Evolutionary conservation across 2,329 filamentous ascomycete genomes (phyloP), one percentile per base, ranked within the genome.

Genomic region (Cladosporium sp.): DNA sequence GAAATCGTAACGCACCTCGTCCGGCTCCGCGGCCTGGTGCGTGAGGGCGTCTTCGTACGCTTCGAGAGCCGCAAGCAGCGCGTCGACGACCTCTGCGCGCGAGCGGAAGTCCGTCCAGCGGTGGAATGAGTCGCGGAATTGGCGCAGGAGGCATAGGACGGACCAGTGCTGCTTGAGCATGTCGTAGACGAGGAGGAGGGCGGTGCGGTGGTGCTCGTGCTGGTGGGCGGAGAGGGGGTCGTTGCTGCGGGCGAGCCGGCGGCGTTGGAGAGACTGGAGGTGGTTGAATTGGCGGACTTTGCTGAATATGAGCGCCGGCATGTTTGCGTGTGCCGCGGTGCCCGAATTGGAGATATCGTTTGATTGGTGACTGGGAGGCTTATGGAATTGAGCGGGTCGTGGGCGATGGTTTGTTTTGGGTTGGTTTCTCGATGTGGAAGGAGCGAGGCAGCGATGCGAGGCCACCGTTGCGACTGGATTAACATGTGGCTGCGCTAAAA

Each of bases 81-180:
- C 43, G 32, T 50, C 48, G 19, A 50, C 40, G 16, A 50, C 48
- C 14, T 50, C 31, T 11, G 48, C 9, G 34, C 42, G 42, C 18
- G 48, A 35, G 11, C 28, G 8, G 40, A 13, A 43, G 10, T 43
- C 40, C 2, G 32, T 43, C 40, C 37, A 37, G 18, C 18, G 16
- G 11, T 13, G 40, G 19, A 6, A 13, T 31, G n/a, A 22, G 19
- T 50, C 16, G 31, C 43, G n/a, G 48, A 50, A 50, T 5, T 19
- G 40, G 16, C 48, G 41, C 18, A 43, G 18, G 40, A 50, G 41
- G 9, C 35, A 13, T 10, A 50, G 13, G 9, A 43, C 13, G 4
- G 48, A 37, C 48, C 48, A 50, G 31, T 43, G 16, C 28, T 50
- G 48, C 13, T 43, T 50, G 13, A 50, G 48, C 9, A 50, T 43